These are phyloP conservation scores for Ophidiomyces ophidiicola DNA, from an alignment of 2,329 filamentous ascomycete genomes.

Conservation along the genomic window DNA sequence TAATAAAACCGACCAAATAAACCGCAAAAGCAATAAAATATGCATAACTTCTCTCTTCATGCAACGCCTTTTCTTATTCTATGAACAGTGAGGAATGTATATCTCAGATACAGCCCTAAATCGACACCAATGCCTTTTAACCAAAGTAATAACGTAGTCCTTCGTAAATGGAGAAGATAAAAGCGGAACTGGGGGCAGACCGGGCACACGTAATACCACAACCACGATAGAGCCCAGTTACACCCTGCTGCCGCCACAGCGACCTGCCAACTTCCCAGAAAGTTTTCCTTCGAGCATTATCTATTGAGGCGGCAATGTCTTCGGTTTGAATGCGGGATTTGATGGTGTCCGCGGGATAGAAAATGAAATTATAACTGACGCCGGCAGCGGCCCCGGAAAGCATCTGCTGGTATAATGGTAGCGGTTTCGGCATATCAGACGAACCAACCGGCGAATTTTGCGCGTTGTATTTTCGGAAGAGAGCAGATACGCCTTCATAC, in stretches of 20 bases:
- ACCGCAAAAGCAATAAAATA: not conserved
- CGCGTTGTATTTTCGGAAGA: constrained; percentile 52
- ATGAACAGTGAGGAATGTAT: not conserved
- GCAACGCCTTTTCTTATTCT: constrained; percentile 1
- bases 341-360: constrained; percentile 94
- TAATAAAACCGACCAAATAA: not conserved
- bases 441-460: constrained; percentile 9
- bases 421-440: constrained; percentile 34
- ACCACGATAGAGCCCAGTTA: constrained; percentile 79
- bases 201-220: constrained; percentile 86
- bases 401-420: constrained; percentile 79
- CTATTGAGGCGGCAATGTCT: constrained; percentile 40
- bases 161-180: constrained; percentile 95
- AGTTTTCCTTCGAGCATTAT: constrained; percentile 44
- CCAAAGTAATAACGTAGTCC: constrained; percentile 59
- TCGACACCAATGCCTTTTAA: constrained; percentile 16
- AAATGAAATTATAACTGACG: constrained; percentile 90
- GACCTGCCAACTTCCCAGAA: constrained; percentile 61
- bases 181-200: constrained; percentile 87
- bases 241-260: constrained; percentile 70
- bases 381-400: constrained; percentile 76
- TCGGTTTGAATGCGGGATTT: constrained; percentile 95
- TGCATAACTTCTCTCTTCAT: not conserved
- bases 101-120: not conserved
- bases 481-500: constrained; percentile 65